Evolutionary conservation across 2,329 filamentous ascomycete species (phyloP).

Genomic region (Botrytis hyacinthi): DNA sequence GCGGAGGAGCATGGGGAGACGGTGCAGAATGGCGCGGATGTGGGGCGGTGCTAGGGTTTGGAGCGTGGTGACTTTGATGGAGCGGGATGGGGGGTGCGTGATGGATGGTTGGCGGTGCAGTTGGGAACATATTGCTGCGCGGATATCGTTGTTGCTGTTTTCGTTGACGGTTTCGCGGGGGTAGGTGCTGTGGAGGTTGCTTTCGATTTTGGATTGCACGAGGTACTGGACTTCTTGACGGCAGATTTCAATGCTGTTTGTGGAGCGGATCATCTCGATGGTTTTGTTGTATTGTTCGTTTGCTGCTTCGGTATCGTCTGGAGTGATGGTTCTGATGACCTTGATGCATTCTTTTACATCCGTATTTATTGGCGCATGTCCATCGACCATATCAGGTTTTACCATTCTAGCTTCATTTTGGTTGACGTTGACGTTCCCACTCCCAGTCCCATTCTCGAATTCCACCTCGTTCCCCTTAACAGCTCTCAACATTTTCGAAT

Average conservation of each 20-base stretch:
- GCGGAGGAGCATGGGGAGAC: constrained; percentile 49
- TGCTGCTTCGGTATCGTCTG: constrained; percentile 46
- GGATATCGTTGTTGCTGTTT: constrained; percentile 44
- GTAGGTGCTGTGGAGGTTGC: constrained; percentile 12
- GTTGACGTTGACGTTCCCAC: neutral
- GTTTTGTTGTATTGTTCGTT: constrained; percentile 44
- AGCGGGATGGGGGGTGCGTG: constrained; percentile 49
- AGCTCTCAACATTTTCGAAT: constrained; percentile 47
- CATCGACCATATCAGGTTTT: constrained; percentile 41
- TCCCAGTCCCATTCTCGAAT: constrained; percentile 11
- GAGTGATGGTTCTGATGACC: constrained; percentile 41
- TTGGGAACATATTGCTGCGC: constrained; percentile 50
- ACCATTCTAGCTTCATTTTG: neutral
- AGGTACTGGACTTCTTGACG: constrained; percentile 31
- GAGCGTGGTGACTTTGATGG: constrained; percentile 50
- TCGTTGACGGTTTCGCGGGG: constrained; percentile 27
- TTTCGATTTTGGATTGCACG: neutral
- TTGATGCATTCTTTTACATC: constrained; percentile 41
- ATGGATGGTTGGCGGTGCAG: constrained; percentile 49
- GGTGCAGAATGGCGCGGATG: constrained; percentile 47
- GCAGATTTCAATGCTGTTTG: constrained; percentile 42
- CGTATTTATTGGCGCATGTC: constrained; percentile 40
- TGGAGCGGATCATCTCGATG: constrained; percentile 43
- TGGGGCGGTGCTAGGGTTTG: constrained; percentile 44
- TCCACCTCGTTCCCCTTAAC: constrained; percentile 38